phyloP scores from a whole-genome alignment of 768 basidiomycete species.

The Auricularia cornea region DNA sequence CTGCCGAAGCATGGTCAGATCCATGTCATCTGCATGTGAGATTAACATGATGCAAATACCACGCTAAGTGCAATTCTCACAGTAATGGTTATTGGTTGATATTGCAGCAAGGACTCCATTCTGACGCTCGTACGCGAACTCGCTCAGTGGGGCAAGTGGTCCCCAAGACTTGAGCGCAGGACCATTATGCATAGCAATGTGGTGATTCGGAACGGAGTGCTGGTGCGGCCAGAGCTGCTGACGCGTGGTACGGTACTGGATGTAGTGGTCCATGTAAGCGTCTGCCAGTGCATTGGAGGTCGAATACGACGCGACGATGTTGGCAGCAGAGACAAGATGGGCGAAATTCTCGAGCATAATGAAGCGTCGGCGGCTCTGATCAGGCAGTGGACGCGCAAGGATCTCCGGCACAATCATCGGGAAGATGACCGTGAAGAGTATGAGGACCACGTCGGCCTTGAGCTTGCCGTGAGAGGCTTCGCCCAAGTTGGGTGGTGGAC shows the following conservation, averaged over 20 bases:
- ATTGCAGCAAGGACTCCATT: background rate
- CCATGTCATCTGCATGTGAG: background rate
- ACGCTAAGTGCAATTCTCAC: background rate
- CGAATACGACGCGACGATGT: background rate
- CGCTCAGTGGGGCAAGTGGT: background rate
- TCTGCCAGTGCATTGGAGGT: background rate
- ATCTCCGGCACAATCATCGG: slow-evolving; percentile 23
- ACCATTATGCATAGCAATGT: background rate
- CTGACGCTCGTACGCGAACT: background rate
- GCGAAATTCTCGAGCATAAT: background rate
- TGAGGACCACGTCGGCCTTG: slow-evolving; percentile 7
- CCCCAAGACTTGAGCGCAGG: background rate
- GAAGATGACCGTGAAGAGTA: slow-evolving; percentile 21
- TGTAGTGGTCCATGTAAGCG: background rate
- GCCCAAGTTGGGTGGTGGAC: background rate
- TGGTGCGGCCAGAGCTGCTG: background rate
- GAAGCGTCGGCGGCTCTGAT: slow-evolving; percentile 14
- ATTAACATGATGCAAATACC: background rate
- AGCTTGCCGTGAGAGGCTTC: background rate
- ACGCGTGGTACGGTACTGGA: background rate
- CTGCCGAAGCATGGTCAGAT: background rate
- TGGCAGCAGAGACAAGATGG: background rate
- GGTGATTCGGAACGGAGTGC: background rate
- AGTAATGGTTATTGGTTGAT: background rate
- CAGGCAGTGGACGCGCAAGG: slow-evolving; percentile 10